Evolutionary conservation across 2,329 filamentous ascomycete genomes (phyloP).

Genomic region (Aspergillus thermomutatus): DNA sequence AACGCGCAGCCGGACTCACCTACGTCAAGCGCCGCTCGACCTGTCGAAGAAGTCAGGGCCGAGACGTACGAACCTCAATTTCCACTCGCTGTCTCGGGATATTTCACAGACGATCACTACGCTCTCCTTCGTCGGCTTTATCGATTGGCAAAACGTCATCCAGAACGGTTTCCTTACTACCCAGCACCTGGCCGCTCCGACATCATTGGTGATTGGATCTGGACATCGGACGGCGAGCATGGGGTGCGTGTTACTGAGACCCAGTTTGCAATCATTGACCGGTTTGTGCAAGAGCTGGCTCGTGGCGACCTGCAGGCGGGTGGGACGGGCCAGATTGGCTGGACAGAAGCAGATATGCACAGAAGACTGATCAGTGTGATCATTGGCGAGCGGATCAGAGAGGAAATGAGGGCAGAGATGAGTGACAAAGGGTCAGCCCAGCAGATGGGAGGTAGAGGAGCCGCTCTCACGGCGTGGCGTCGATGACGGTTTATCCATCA

Average conservation of each 20-base stretch:
- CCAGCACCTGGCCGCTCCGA: slow-evolving; percentile 32
- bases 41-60: slow-evolving; percentile 8
- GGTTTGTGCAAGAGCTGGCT: slow-evolving; percentile 37
- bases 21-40: slow-evolving; percentile 2
- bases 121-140: slow-evolving; percentile 37
- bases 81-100: slow-evolving; percentile 34
- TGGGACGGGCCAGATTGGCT: slow-evolving; percentile 37
- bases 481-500: slow-evolving; percentile 11
- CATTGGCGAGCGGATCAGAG: slow-evolving; percentile 45
- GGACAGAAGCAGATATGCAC: slow-evolving; percentile 44
- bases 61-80: slow-evolving; percentile 16
- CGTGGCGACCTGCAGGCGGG: slow-evolving; percentile 33
- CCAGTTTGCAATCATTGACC: slow-evolving; percentile 42
- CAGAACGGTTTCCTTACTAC: slow-evolving; percentile 37
- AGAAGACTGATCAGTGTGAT: slow-evolving; percentile 45
- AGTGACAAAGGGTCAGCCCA: slow-evolving; percentile 10
- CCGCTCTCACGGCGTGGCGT: slow-evolving; percentile 27
- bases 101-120: slow-evolving; percentile 43
- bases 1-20: slow-evolving; percentile 7
- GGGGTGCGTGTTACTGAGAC: slow-evolving; percentile 40
- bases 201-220: slow-evolving; percentile 43
- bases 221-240: slow-evolving; percentile 40
- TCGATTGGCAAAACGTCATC: slow-evolving; percentile 34
- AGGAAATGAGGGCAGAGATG: slow-evolving; percentile 33
- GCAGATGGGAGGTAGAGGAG: slow-evolving; percentile 9